Base-by-base conservation (phyloP, 768 basidiomycete genomes). In the Pholiota microspora region DNA sequence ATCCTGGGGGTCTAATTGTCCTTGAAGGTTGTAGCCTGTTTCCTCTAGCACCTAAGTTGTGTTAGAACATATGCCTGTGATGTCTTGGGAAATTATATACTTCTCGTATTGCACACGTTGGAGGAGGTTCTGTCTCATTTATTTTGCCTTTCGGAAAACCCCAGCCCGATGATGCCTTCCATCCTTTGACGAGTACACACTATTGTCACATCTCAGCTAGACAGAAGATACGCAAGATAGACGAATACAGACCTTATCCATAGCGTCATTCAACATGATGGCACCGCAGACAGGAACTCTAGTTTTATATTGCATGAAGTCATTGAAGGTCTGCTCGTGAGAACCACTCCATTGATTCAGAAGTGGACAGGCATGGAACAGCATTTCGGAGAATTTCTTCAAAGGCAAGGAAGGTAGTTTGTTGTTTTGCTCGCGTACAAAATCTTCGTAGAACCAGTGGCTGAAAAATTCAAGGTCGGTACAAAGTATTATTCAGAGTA, bases 391-490 rank as follows among this genome's bases (percentile, higher is more conserved):
- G 73, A 99, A 99, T 64, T 85, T 88, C 76, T 95, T 94, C 62
- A 98, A 84, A 15, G 88, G 84, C 56, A 94, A 77, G 0, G 94
- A 89, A 0, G 94, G 96, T 38, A 98, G 85, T 55, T 84, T 83
- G 7, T 88, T 86, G 54, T 94, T 90, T 71, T 90, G 83, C 68
- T 95, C 94, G 38, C 97, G 90, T 59, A 98, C 86, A 63, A 97
- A 98, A 70, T 99, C 97, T 77, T 98, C 97, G 64, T 99, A 99
- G 71, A 92, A 99, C 96, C 96, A 99, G 69, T 98, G 96, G n/a
- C 95, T 97, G 66, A 7, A 56, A 59, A 60, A 10, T 28, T 60
- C n/a, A n/a, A n/a, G n/a, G n/a, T n/a, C n/a, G n/a, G n/a, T n/a
- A n/a, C n/a, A n/a, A n/a, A n/a, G n/a, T n/a, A n/a, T n/a, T n/a